Base-by-base conservation (phyloP, 2,329 filamentous ascomycete species). In the Hypomyces rosellus region DNA sequence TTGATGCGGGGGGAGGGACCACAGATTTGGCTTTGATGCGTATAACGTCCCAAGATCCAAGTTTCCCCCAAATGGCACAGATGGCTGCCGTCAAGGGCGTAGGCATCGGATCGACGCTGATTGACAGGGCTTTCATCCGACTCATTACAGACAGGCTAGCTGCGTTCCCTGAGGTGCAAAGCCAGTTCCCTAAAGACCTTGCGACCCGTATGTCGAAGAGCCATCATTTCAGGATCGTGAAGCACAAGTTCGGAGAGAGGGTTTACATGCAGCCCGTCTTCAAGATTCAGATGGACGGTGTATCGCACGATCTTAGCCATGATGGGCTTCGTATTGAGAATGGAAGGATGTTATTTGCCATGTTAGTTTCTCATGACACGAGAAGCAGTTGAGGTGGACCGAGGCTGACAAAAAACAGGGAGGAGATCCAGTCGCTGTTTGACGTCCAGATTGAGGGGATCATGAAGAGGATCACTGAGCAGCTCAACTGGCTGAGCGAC, bases 1-100 rank as follows among this genome's bases (percentile, higher is more conserved):
- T 74, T 8, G 72, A 75, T 20, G 72, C 73, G 0, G 73, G 73
- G 0, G 73, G 72, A 4, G 73, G 73, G 2, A 76, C 73, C 0
- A 75, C 72, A 1, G 73, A 75, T 52, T 62, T 74, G 7, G 69
- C 72, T 1, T 57, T 74, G 13, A 73, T 74, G 65, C 63, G 71
- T 16, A 65, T 72, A n/a, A 62, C 56, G 16, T 69, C 56, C 45
- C 63, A 55, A 0, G 55, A 66, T 15, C 40, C 52, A 1, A 46
- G 52, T 1, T 58, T 54, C 15, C 65, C 65, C 3, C 61, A 64
- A 15, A 57, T 71, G 50, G 60, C 65, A 5, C 64, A 69, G 46
- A 63, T 71, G 13, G 57, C 64, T 0, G 62, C 65, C 6, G 73
- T 76, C 8, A 67, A 67, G 14, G 73, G 73, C n/a, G 64, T 74